Evolutionary conservation across 1,139 yeast species (phyloP).

Genomic region (Casaregolazyma suthepensis): DNA sequence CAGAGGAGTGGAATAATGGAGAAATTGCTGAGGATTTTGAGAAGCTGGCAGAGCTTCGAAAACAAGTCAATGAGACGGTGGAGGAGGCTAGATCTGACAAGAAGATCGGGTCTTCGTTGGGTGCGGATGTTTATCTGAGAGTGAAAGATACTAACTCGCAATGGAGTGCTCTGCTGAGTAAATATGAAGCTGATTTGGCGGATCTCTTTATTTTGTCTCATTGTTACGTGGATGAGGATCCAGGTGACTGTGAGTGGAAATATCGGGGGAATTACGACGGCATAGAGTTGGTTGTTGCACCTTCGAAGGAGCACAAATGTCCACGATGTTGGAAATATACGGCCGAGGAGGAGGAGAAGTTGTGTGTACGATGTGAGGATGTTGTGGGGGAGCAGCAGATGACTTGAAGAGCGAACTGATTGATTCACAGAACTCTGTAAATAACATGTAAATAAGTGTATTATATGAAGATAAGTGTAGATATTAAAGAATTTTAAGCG

Average conservation of each 20-base stretch:
- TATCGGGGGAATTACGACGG: constrained; percentile 27
- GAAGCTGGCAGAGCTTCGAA: constrained; percentile 43
- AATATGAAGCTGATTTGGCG: constrained; percentile 26
- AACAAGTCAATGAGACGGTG: constrained; percentile 43
- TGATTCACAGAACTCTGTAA: too few relatives aligned
- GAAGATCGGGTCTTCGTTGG: constrained; percentile 57
- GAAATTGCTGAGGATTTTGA: constrained; percentile 32
- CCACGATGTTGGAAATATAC: constrained; percentile 91
- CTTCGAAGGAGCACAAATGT: constrained; percentile 55
- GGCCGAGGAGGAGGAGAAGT: constrained; percentile 43
- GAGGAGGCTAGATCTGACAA: constrained; percentile 46
- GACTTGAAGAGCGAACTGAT: too few relatives aligned
- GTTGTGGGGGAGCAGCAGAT: constrained; percentile 28
- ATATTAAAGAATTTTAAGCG: too few relatives aligned
- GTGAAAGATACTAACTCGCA: constrained; percentile 18
- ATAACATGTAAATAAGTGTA: too few relatives aligned
- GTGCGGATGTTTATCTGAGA: constrained; percentile 45
- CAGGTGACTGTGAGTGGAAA: constrained; percentile 27
- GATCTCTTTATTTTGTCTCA: constrained; percentile 68
- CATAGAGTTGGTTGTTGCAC: constrained; percentile 38
- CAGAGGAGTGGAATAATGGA: constrained; percentile 35
- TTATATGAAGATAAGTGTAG: too few relatives aligned
- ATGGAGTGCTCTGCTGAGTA: constrained; percentile 20
- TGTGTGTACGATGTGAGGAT: constrained; percentile 65
- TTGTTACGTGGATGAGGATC: constrained; percentile 37